Base-by-base conservation (phyloP, 129 eudicot genomes). In the Centella asiatica region DNA sequence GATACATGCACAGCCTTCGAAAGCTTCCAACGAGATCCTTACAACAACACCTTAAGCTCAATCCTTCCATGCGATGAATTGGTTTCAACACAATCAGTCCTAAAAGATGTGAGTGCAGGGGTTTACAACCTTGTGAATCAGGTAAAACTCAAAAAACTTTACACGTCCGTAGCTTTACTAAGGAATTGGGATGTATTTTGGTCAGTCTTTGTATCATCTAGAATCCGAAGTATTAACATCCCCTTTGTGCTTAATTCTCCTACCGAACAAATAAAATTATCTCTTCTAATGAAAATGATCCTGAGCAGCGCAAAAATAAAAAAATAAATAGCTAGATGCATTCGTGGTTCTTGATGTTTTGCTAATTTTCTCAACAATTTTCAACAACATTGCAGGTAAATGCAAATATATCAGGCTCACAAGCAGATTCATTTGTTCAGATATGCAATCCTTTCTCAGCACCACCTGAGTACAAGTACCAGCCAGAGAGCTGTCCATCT, bases 401-500 rank as follows among this genome's bases (percentile, higher is more conserved):
- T 37, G 64, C 69, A 6, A 86, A 90, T 61, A 74, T 90, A 64
- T 74, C 85, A 24, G 34, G 73, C 48, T 53, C 64, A 4, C 78
- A 80, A 74, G 78, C 65, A 72, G 77, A 64, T 72, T 67, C 81
- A 7, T 75, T 68, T 51, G 72, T 74, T 22, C 86, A 84, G 23
- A 80, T 90, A 19, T 90, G 97, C 85, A 90, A 90, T 66, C 97
- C 97, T 22, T 90, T 90, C 78, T 81, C 97, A 0, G 83, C 73
- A 29, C 87, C 97, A 64, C 97, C 95, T 0, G 79, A 69, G 29
- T 80, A 86, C 45, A 62, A 67, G 52, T 86, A 78, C 58, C 78
- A 78, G 57, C 95, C 97, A 40, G 65, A 80, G 68, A 79, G 78
- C 27, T 90, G 97, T 51, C 71, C 89, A 18, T 67, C 80, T 44